phyloP scores from a whole-genome alignment of 2,329 filamentous ascomycete species.

The Aspergillus thermomutatus region DNA sequence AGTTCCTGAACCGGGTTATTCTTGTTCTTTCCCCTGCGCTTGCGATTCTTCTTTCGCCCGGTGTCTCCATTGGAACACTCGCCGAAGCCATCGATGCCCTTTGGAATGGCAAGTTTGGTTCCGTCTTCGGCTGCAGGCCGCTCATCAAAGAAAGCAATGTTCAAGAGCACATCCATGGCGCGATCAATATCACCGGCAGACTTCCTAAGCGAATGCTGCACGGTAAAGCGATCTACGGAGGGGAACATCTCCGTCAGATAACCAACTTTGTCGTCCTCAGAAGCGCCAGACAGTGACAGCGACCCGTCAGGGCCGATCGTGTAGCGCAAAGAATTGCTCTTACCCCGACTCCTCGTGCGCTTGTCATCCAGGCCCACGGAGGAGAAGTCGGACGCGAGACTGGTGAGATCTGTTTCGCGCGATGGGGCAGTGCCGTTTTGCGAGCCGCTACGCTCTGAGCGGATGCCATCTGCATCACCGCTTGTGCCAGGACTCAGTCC shows the following conservation, averaged over 20 bases:
- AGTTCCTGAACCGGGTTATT: conserved; percentile 26
- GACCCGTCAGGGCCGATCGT: conserved; percentile 27
- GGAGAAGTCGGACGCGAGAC: conserved; percentile 47
- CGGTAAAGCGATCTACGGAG: conserved; percentile 61
- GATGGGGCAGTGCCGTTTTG: conserved; percentile 37
- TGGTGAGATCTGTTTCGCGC: conserved; percentile 50
- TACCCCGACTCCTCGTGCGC: conserved; percentile 5
- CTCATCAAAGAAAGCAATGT: conserved; percentile 72
- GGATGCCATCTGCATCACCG: conserved; percentile 19
- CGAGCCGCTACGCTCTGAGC: conserved; percentile 27
- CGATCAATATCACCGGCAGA: conserved; percentile 63
- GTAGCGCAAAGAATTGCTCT: conserved; percentile 22
- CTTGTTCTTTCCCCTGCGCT: conserved; percentile 38
- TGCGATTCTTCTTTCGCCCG: conserved; percentile 42
- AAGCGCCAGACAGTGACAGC: conserved; percentile 26
- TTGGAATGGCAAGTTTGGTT: conserved; percentile 48
- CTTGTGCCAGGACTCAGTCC: conserved; percentile 33
- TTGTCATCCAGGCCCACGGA: conserved; percentile 29
- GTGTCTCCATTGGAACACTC: conserved; percentile 49
- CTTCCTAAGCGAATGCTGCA: conserved; percentile 66
- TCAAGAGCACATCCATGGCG: conserved; percentile 77
- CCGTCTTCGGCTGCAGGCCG: conserved; percentile 52
- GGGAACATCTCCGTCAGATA: conserved; percentile 70
- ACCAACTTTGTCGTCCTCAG: conserved; percentile 58
- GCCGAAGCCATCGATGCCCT: conserved; percentile 80